Percentiles rank a stretch among this genome's conserved stretches.
phyloP scores from a whole-genome alignment of 352 stramenopile genomes.

The Phytopythium oedochilum region DNA sequence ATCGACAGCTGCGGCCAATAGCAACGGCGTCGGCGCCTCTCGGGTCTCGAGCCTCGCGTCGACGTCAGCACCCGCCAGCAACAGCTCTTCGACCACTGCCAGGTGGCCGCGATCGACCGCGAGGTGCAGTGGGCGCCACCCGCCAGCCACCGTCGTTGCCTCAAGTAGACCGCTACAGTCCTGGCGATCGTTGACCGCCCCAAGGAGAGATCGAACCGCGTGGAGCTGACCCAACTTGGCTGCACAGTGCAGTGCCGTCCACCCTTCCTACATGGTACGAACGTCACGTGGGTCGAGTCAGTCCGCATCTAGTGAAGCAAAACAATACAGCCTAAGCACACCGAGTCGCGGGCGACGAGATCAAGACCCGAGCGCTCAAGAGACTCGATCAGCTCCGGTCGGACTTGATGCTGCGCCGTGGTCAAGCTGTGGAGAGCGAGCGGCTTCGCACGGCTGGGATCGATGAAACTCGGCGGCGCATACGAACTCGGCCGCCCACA shows the following conservation, averaged over 20 bases:
- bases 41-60: conserved; percentile 16
- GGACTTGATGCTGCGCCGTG: conserved; percentile 16
- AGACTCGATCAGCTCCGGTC: conserved; percentile 14
- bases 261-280: conserved; percentile 16
- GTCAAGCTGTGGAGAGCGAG: conserved; percentile 26
- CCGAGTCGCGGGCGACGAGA: conserved; percentile 17
- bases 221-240: conserved; percentile 20
- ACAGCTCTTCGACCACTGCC: conserved; percentile 26
- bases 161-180: conserved; percentile 1
- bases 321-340: conserved; percentile 12
- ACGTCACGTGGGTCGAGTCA: too few species aligned
- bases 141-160: conserved; percentile 13
- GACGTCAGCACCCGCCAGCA: conserved; percentile 22
- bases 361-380: conserved; percentile 20
- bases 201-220: conserved; percentile 18
- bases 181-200: not conserved
- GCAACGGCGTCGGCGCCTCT: conserved; percentile 26
- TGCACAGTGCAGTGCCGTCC: conserved; percentile 33
- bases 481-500: conserved; percentile 27
- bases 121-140: conserved; percentile 35
- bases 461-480: conserved; percentile 17
- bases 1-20: conserved; percentile 19
- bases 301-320: not conserved
- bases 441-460: conserved; percentile 12
- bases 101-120: conserved; percentile 21